These are phyloP conservation scores for Theobroma grandiflorum DNA, from an alignment of 441 rosid species.

Conservation along the genomic window DNA sequence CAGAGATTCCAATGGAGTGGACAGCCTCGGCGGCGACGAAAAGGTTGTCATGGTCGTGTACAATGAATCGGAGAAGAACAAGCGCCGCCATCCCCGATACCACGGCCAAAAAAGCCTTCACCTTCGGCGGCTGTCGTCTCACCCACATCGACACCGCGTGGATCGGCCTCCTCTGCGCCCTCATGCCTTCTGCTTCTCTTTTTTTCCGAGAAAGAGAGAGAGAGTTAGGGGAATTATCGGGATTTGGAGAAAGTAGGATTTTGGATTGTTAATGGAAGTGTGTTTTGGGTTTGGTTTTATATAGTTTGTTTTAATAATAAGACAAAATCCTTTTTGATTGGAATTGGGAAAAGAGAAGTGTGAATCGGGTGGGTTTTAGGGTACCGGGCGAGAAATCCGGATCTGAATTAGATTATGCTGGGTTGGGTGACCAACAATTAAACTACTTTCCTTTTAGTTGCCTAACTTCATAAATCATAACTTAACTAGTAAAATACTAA, in stretches of 20 bases:
- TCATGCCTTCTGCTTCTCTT: constrained; percentile 45
- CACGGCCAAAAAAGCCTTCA: constrained; percentile 93
- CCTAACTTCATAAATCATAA: no score
- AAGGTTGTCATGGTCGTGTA: constrained; percentile 96
- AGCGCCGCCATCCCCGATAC: constrained; percentile 92
- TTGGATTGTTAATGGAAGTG: background rate
- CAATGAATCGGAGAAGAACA: constrained; percentile 86
- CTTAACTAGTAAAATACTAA: no score
- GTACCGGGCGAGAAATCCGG: background rate
- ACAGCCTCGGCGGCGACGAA: constrained; percentile 99
- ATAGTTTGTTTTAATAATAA: background rate
- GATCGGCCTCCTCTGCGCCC: constrained; percentile 67
- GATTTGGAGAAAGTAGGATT: background rate
- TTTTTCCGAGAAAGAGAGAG: constrained; percentile 5
- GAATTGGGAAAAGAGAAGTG: no score
- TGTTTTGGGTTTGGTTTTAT: background rate
- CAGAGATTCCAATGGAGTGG: constrained; percentile 92
- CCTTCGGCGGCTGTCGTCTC: constrained; percentile 95
- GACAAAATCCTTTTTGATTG: background rate
- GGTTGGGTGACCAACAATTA: background rate
- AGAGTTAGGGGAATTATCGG: background rate
- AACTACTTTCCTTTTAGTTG: no score
- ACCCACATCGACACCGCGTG: constrained; percentile 82
- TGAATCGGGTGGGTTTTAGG: background rate
- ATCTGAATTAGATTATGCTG: background rate